These are phyloP conservation scores for Candida glaebosa DNA, from an alignment of 805 yeast genomes.

Conservation along the genomic window DNA sequence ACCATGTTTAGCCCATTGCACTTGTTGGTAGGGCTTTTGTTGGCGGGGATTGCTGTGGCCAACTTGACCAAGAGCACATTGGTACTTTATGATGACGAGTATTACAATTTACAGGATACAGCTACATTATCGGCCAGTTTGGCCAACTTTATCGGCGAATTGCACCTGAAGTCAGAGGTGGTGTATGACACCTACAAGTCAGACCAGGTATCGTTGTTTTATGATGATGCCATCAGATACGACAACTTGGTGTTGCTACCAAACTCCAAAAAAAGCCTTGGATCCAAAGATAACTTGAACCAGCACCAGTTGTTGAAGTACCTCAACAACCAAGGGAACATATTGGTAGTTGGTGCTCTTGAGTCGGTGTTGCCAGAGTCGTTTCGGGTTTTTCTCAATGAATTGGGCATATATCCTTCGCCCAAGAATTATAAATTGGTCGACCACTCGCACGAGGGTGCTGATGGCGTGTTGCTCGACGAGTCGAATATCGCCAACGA, in stretches of 20 bases:
- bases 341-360: constrained; percentile 60
- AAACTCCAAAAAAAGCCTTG: constrained; percentile 28
- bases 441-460: constrained; percentile 57
- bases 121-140: constrained; percentile 15
- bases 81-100: constrained; percentile 31
- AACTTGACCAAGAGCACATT: constrained; percentile 17
- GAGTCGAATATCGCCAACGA: constrained; percentile 20
- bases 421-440: constrained; percentile 64
- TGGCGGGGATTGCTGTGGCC: constrained; percentile 8
- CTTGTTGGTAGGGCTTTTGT: constrained; percentile 10
- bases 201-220: constrained; percentile 19
- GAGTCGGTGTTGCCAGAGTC: constrained; percentile 31
- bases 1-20: neutral
- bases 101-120: constrained; percentile 17
- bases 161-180: constrained; percentile 16
- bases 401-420: constrained; percentile 80
- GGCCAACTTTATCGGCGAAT: constrained; percentile 19
- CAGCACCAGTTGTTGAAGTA: constrained; percentile 52
- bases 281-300: constrained; percentile 25
- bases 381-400: constrained; percentile 63
- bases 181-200: constrained; percentile 22
- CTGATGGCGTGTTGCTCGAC: constrained; percentile 27
- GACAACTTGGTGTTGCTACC: constrained; percentile 36
- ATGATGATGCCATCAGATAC: constrained; percentile 20
- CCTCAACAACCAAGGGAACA: constrained; percentile 67